A percentile compares a stretch with the other conserved stretches of the same genome.
These are phyloP conservation scores for Aureobasidium sp. DNA, from an alignment of 2,329 filamentous ascomycete genomes.

Conservation along the genomic window DNA sequence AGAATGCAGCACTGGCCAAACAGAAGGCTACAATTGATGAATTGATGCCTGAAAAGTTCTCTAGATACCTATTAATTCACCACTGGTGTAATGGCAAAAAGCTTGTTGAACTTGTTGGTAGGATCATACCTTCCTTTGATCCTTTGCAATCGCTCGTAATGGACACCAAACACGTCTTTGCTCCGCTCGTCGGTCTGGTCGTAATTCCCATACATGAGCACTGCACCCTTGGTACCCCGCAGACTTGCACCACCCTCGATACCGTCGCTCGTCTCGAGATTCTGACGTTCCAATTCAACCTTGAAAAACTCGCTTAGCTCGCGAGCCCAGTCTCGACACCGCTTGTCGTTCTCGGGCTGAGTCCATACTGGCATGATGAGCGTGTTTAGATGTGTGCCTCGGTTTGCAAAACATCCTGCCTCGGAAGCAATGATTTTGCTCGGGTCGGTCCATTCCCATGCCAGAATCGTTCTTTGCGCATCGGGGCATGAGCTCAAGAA, in stretches of 20 bases:
- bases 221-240: slow-evolving; percentile 21
- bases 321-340: slow-evolving; percentile 25
- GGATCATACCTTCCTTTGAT: background rate
- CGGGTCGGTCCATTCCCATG: slow-evolving; percentile 25
- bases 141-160: background rate
- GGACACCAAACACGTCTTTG: background rate
- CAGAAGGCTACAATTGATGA: no score
- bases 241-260: slow-evolving; percentile 22
- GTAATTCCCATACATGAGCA: background rate
- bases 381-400: slow-evolving; percentile 25
- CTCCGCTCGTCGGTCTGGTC: background rate
- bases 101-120: background rate
- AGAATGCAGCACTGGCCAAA: no score
- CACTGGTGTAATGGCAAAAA: background rate
- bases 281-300: slow-evolving; percentile 11
- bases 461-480: slow-evolving; percentile 20
- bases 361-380: slow-evolving; percentile 28
- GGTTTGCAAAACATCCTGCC: slow-evolving; percentile 24
- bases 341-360: slow-evolving; percentile 21
- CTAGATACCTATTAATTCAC: background rate
- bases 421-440: slow-evolving; percentile 20
- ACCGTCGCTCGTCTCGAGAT: slow-evolving; percentile 19
- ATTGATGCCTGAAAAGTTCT: no score
- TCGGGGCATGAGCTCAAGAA: slow-evolving; percentile 21
- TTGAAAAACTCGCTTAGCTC: slow-evolving; percentile 19